Conservation (phyloP, 495 filamentous ascomycete species). For the Daldinia childiae region DNA sequence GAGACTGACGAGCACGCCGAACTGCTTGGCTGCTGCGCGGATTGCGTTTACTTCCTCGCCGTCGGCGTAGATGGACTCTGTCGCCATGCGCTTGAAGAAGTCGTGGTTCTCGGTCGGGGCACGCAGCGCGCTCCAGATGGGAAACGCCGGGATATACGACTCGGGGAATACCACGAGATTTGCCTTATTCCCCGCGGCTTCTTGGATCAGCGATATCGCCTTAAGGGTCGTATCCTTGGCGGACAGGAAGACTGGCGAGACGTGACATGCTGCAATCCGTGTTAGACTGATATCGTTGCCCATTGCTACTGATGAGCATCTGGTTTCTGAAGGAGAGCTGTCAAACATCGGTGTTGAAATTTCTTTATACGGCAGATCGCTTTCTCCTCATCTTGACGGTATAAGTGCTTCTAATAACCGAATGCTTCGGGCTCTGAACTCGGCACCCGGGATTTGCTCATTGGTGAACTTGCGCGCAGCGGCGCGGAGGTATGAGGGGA, state of each 20-base stretch:
- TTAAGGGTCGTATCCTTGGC: constrained; percentile 50
- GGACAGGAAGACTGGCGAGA: constrained; percentile 50
- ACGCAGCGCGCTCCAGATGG: constrained; percentile 49
- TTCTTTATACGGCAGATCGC: neutral
- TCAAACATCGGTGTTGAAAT: neutral
- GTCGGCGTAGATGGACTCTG: constrained; percentile 47
- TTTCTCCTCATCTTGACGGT: neutral
- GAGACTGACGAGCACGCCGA: constrained; percentile 45
- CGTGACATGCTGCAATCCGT: constrained; percentile 50
- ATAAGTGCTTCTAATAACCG: constrained; percentile 5
- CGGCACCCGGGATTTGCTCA: constrained; percentile 40
- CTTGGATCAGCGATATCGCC: constrained; percentile 50
- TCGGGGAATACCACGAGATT: constrained; percentile 59
- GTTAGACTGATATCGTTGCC: constrained; percentile 18
- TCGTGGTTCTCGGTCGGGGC: constrained; percentile 48
- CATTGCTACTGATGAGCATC: constrained; percentile 2
- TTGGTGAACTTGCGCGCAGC: neutral
- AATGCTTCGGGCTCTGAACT: constrained; percentile 29
- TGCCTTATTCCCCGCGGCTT: constrained; percentile 50
- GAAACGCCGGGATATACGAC: constrained; percentile 53
- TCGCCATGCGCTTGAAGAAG: constrained; percentile 45
- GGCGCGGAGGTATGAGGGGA: constrained; percentile 26
- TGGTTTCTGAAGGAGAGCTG: neutral
- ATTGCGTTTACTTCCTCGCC: constrained; percentile 49
- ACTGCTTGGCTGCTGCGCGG: constrained; percentile 35